Evolutionary conservation across 2,329 filamentous ascomycete genomes (phyloP), one percentile per base, ranked within the genome.

Genomic region (Tolypocladium ovalisporum): DNA sequence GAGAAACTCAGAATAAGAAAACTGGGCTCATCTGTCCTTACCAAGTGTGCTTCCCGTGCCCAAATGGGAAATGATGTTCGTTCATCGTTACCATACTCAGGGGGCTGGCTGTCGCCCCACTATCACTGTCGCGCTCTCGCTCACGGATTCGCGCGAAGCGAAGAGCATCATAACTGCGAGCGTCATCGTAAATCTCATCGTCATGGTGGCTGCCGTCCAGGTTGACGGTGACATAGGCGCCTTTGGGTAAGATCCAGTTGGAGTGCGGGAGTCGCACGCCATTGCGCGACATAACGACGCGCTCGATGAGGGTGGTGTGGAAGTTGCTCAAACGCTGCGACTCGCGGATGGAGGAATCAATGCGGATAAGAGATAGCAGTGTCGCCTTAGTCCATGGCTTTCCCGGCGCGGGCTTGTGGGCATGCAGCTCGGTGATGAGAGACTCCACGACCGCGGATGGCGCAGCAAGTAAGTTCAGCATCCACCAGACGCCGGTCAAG

Each of bases 21-120:
- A 17, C 13, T 10, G 60, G 65, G 10, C 13, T 24, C 22, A n/a
- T 8, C n/a, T 8, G 54, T 37, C 59, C 67, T 63, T 53, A 70
- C 68, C 68, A 79, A 2, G 76, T 79, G 64, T 84, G 80, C 59
- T 76, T 71, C 9, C 82, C 82, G 59, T 83, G 79, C 0, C 82
- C 81, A 65, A 85, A 85, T 0, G 77, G 70, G 24, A 84, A 65
- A 61, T 81, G 77, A 9, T 70, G 65, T 40, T 77, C 71, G 36
- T 75, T 78, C 2, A 80, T 82, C 6, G 79, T 79, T 10, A 82
- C 77, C 71, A 84, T 76, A 3, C 79, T 75, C 19, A 77, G 34
- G 0, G 62, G 64, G 0, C 22, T 29, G 6, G n/a, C 15, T 6
- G 61, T 66, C 51, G 75, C 60, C 0, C 64, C 67, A 15, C 70